Base-by-base conservation (phyloP, 768 basidiomycete genomes). In the Lactifluus piperatus region DNA sequence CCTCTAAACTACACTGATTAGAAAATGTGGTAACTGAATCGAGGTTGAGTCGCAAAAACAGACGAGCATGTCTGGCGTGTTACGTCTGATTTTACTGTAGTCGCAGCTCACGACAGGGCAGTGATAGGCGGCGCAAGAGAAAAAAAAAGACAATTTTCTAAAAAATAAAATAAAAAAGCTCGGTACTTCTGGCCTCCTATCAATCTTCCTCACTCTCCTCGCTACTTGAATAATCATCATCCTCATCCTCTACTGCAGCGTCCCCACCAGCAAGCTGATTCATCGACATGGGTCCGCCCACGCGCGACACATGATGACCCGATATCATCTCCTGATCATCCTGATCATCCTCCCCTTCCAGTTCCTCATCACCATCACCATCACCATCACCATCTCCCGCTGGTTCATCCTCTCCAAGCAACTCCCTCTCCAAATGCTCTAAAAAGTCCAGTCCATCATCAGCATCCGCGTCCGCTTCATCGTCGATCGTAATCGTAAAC, bases 311-410 rank as follows among this genome's bases (percentile, higher is more conserved):
- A 22, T 36, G 24, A 22, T 36, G 24, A 14, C 34, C 54, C 5
- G 32, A 26, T 13, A 56, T 78, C 57, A 69, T 71, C 20, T 72
- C 75, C 43, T 37, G 14, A 37, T 37, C 37, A 13, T 79, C 69
- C 58, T 79, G 78, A 65, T 70, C 72, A n/a, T 72, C 75, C 43
- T 79, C 69, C 58, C 79, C 79, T 64, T 82, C 81, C n/a, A 79
- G 81, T 22, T 78, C 79, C 22, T 72, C 70, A 26, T 73, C 78
- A 29, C 79, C 81, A 27, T 77, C 78, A 13, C 71, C 70, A 26
- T 73, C 78, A 32, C 69, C 75, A 20, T 63, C 67, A 0, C 37
- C 58, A 16, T 50, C 65, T 2, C 34, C 65, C 26, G 14, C 22
- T 11, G 52, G 60, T 27, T 63, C 62, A 32, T 63, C 54, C 44